A percentile compares a stretch with the other conserved stretches of the same genome.
phyloP scores from a whole-genome alignment of 2,329 filamentous ascomycete species.

The Aphanoascus verrucosus region DNA sequence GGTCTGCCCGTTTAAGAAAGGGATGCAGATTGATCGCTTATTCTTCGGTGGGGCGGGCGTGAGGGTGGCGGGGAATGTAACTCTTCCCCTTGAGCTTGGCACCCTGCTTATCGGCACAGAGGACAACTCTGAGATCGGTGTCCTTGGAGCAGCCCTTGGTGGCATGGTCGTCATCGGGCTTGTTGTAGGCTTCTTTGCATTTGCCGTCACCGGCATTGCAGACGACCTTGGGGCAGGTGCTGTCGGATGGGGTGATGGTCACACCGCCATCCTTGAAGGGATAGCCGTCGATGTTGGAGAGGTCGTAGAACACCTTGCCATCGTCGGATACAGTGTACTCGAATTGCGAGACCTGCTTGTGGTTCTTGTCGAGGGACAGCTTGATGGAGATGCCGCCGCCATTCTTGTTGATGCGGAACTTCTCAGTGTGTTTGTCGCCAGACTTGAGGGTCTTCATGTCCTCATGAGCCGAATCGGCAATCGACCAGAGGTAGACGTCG shows the following conservation, averaged over 20 bases:
- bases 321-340: conserved; percentile 27
- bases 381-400: conserved; percentile 37
- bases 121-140: conserved; percentile 26
- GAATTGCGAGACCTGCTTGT: conserved; percentile 34
- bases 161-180: conserved; percentile 32
- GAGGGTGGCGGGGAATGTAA: conserved; percentile 13
- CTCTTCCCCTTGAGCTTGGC: conserved; percentile 9
- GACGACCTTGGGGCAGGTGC: conserved; percentile 26
- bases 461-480: conserved; percentile 24
- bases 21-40: neutral
- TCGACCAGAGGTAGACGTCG: conserved; percentile 34
- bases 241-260: conserved; percentile 23
- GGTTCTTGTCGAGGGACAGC: conserved; percentile 25
- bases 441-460: conserved; percentile 27
- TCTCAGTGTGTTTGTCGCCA: conserved; percentile 29
- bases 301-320: conserved; percentile 31
- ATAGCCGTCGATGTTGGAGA: conserved; percentile 32
- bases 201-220: conserved; percentile 28
- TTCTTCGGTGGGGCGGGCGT: conserved; percentile 8
- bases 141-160: conserved; percentile 33
- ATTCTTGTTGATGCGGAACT: conserved; percentile 28
- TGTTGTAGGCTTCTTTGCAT: conserved; percentile 32
- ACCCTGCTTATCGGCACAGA: conserved; percentile 20
- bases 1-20: neutral
- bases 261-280: conserved; percentile 30